Base-by-base conservation (phyloP, 352 stramenopile species). In the Lagenidium giganteum region DNA sequence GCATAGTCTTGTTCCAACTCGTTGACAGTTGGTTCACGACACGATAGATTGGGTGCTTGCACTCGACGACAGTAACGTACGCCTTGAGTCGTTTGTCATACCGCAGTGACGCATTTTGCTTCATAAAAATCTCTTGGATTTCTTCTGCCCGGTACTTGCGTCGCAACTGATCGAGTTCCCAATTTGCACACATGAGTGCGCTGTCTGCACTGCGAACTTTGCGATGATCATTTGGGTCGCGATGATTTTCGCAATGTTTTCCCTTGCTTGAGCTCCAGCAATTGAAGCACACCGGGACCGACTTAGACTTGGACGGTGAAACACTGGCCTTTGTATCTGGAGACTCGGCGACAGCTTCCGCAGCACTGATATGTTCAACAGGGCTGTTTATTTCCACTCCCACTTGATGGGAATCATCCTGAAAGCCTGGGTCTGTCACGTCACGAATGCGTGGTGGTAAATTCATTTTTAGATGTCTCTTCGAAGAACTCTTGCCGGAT, bases 71-170 rank as follows among this genome's bases (percentile, higher is more conserved):
- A 0, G 87, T 93, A 22, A 94, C 68, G 53, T 97, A 97, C 30
- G 80, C 57, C 49, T 97, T 95, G 7, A 86, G 55, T 18, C 77
- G 57, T 31, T 72, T 73, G 44, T 97, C 83, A 41, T 93, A 98
- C 6, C 86, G 72, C 13, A 98, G 53, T 14, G 79, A 94, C 1
- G 80, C 82, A 13, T 72, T 89, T 23, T 88, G 69, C 41, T 92
- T 87, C 63, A 88, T 79, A 25, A 97, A 97, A 13, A 97, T 69
- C 52, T 98, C 87, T 47, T 97, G 88, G 32, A 97, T 95, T 58
- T 96, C 86, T 46, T 96, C 86, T 1, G 85, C 71, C 8, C 86
- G 73, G 35, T 95, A 92, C 51, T 92, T 91, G 20, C 82, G 71
- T 5, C 78, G 64, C 7, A 96, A 46, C 26, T 95, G 86, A 25